Percentiles rank a stretch among this genome's conserved stretches.
phyloP scores from a whole-genome alignment of 2,329 filamentous ascomycete species.

The Penicillium griseofulvum region DNA sequence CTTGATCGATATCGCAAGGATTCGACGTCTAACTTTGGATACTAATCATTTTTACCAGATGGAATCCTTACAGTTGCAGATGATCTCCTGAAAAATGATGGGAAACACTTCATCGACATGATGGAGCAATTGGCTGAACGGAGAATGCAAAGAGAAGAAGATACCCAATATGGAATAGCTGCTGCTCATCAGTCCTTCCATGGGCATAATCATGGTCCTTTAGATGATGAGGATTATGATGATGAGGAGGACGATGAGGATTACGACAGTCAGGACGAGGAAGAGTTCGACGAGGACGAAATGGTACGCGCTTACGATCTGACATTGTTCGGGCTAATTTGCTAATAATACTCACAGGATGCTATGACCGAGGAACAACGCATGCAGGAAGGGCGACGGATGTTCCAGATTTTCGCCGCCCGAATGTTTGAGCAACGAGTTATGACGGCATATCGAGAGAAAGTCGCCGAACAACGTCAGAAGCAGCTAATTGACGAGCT shows the following conservation, averaged over 20 bases:
- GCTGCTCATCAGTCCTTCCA: conserved; percentile 58
- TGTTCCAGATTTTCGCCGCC: conserved; percentile 99
- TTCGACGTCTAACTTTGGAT: conserved; percentile 38
- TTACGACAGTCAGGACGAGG: conserved; percentile 62
- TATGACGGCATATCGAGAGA: conserved; percentile 94
- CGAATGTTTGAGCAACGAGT: conserved; percentile 99
- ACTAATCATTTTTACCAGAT: conserved; percentile 53
- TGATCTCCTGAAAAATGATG: conserved; percentile 97
- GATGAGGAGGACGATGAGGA: conserved; percentile 68
- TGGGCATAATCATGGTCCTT: conserved; percentile 72
- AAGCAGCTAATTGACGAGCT: conserved; percentile 87
- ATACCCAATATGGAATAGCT: conserved; percentile 68
- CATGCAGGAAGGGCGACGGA: conserved; percentile 96
- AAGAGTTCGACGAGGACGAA: conserved; percentile 65
- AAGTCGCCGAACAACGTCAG: conserved; percentile 90
- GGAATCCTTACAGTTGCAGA: conserved; percentile 98
- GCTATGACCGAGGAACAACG: conserved; percentile 97
- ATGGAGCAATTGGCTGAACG: conserved; percentile 99
- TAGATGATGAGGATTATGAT: conserved; percentile 71
- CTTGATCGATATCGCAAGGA: conserved; percentile 14
- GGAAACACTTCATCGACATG: conserved; percentile 99
- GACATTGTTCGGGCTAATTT: background rate
- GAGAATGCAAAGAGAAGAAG: conserved; percentile 93
- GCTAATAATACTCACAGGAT: conserved; percentile 62
- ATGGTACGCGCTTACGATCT: conserved; percentile 49